Conservation (phyloP, 2,329 filamentous ascomycete genomes). For the Cercospora brassicicola region DNA sequence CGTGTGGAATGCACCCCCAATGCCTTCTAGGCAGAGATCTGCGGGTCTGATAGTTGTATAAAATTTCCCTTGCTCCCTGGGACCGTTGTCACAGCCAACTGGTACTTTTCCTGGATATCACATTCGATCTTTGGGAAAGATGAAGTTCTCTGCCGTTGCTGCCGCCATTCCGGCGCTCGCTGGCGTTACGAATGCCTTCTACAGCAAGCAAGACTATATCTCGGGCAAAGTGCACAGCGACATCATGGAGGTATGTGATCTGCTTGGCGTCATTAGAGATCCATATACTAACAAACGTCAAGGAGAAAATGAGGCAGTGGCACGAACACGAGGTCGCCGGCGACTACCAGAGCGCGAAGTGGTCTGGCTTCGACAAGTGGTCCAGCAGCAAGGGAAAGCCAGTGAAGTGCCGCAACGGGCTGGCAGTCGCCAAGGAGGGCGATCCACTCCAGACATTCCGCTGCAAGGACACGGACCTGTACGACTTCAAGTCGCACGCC, state of each 20-base stretch:
- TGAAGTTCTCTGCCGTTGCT: slow-evolving; percentile 26
- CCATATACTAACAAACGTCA: not conserved
- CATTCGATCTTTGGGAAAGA: not conserved
- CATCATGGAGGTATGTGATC: slow-evolving; percentile 22
- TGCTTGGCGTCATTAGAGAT: slow-evolving; percentile 3
- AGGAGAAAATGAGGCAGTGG: slow-evolving; percentile 24
- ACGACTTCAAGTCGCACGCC: slow-evolving; percentile 57
- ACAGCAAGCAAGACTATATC: slow-evolving; percentile 24
- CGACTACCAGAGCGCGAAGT: slow-evolving; percentile 26
- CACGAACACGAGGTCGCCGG: slow-evolving; percentile 27
- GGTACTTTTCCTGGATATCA: not conserved
- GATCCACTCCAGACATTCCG: slow-evolving; percentile 52
- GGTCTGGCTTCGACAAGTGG: slow-evolving; percentile 18
- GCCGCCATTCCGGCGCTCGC: slow-evolving; percentile 24
- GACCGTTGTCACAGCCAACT: not conserved
- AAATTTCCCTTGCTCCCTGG: not conserved
- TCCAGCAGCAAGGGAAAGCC: slow-evolving; percentile 19
- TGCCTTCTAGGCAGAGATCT: not conserved
- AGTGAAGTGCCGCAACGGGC: slow-evolving; percentile 45
- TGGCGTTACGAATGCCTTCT: slow-evolving; percentile 20
- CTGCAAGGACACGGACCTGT: slow-evolving; percentile 30
- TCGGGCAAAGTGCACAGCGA: slow-evolving; percentile 22
- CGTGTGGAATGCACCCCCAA: not conserved
- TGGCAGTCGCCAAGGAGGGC: slow-evolving; percentile 48
- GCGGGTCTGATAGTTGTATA: slow-evolving; percentile 5